These are phyloP conservation scores for Aegilops bicornis DNA, from an alignment of 176 grass and related monocot species.

Conservation along the genomic window DNA sequence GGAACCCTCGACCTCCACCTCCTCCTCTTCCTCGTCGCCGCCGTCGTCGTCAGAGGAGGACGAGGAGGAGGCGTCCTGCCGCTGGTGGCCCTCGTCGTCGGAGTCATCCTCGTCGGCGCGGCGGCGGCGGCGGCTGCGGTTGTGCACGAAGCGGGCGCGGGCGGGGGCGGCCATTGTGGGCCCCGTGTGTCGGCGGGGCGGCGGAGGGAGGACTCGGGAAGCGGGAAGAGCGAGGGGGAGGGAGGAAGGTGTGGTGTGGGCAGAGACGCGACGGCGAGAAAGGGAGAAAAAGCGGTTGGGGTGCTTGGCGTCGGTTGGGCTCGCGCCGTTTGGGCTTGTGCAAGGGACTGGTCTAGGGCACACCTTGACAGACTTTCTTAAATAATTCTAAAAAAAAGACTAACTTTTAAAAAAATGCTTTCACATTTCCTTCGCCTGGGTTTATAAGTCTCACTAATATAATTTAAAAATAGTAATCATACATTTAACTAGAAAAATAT, in stretches of 20 bases:
- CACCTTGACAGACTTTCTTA: too few relatives aligned
- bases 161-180: slow-evolving; percentile 19
- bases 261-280: background rate
- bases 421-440: too few relatives aligned
- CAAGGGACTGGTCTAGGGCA: background rate
- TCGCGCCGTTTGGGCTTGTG: background rate
- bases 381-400: too few relatives aligned
- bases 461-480: too few relatives aligned
- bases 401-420: too few relatives aligned
- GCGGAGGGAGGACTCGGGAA: slow-evolving; percentile 3
- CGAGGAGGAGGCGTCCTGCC: slow-evolving; percentile 24
- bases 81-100: slow-evolving; percentile 40
- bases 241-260: slow-evolving; percentile 27
- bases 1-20: slow-evolving; percentile 32
- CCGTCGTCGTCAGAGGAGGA: slow-evolving; percentile 55
- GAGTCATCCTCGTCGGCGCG: background rate
- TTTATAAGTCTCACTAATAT: too few relatives aligned
- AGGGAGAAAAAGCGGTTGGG: slow-evolving; percentile 10
- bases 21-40: slow-evolving; percentile 22
- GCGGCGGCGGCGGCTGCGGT: slow-evolving; percentile 26
- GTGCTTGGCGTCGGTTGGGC: background rate
- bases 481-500: too few relatives aligned
- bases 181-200: slow-evolving; percentile 26
- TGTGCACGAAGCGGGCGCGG: slow-evolving; percentile 43
- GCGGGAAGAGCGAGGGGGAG: slow-evolving; percentile 25